These are phyloP conservation scores for Flaveria robusta DNA, from an alignment of 129 eudicot species.

Conservation along the genomic window DNA sequence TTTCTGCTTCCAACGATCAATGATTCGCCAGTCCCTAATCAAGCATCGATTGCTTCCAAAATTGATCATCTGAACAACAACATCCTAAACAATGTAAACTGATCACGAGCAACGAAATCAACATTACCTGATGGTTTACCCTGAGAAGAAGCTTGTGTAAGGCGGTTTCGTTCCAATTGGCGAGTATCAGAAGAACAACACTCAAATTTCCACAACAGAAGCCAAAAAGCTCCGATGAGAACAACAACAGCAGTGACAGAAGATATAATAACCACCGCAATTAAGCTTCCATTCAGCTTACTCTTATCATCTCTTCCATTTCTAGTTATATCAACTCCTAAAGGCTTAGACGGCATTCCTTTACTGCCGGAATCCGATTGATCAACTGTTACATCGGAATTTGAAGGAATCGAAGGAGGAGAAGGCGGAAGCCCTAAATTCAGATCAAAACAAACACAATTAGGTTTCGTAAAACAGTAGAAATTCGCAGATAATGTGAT, in stretches of 20 bases:
- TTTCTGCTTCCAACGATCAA: conserved; percentile 65
- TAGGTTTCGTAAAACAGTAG: background rate
- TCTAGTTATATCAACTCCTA: conserved; percentile 73
- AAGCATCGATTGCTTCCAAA: conserved; percentile 16
- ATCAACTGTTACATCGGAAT: conserved; percentile 45
- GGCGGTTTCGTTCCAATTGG: conserved; percentile 31
- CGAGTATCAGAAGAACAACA: conserved; percentile 31
- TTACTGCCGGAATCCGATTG: conserved; percentile 52
- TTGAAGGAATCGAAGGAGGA: conserved; percentile 66
- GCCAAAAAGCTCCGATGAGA: conserved; percentile 56
- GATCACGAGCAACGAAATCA: background rate
- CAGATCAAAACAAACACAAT: conserved; percentile 10
- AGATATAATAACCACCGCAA: conserved; percentile 64
- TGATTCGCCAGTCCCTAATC: conserved; percentile 60
- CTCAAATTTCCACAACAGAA: conserved; percentile 58
- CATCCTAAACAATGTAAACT: background rate
- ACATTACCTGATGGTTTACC: conserved; percentile 63
- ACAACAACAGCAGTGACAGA: conserved; percentile 68
- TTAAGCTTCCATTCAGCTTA: conserved; percentile 39
- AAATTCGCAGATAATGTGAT: background rate
- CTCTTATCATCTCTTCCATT: conserved; percentile 37
- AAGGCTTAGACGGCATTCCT: conserved; percentile 64
- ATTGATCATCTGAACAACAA: conserved; percentile 12
- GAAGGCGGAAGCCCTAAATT: conserved; percentile 90
- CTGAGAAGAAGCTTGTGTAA: conserved; percentile 40